Evolutionary conservation across 768 basidiomycete species (phyloP), one percentile per base, ranked within the genome.

Genomic region (Naganishia friedmannii): DNA sequence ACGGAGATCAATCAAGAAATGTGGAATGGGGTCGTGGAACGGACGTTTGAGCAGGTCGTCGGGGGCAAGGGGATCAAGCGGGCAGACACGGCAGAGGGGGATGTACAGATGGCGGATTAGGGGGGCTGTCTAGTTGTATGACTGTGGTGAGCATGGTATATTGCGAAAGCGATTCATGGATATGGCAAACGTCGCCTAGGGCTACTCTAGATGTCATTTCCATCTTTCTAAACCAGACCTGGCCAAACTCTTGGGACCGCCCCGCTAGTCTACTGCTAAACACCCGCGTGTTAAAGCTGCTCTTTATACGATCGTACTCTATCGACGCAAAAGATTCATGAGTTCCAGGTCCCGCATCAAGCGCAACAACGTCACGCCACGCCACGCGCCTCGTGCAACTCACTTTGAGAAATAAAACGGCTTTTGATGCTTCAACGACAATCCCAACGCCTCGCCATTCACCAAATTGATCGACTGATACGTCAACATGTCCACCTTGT

Each of bases 361-460:
- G 12, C 34, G 12, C 4, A 37, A 17, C 37, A 13, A n/a, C n/a
- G n/a, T n/a, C n/a, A n/a, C n/a, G n/a, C n/a, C n/a, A n/a, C n/a
- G n/a, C n/a, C n/a, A n/a, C n/a, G n/a, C n/a, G n/a, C n/a, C n/a
- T n/a, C n/a, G n/a, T n/a, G n/a, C n/a, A n/a, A 92, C 77, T 85
- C 85, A 74, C 81, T 90, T 93, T 51, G 92, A 93, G 82, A 96
- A 96, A 88, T 90, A 93, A 79, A 91, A 95, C n/a, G 92, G 87
- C 67, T 90, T 85, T 78, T 93, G 91, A 73, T 93, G 87, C 77
- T 90, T 91, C 74, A 93, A 81, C 12, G 86, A 83, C 32, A 95
- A 82, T 21, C 88, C 87, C 12, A 85, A 78, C 15, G 85, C 83
- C 77, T 93, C 92, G 2, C 90, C 92, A 21, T 85, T 89, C 70